These are phyloP conservation scores for Hypholoma fasciculare DNA, from an alignment of 768 basidiomycete genomes.

Conservation along the genomic window DNA sequence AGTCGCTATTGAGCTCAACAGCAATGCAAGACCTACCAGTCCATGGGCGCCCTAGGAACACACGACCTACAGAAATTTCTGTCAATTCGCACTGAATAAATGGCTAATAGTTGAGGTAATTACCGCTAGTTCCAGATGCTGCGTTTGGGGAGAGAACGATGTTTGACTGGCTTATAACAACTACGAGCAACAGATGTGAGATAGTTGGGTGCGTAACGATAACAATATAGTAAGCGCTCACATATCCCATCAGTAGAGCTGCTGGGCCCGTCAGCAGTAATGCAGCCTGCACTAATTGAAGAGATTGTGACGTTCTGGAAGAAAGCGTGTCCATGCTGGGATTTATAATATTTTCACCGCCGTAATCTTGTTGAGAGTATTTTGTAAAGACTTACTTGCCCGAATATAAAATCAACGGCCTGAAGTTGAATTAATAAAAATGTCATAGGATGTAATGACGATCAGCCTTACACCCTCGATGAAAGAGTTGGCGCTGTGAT, in stretches of 20 bases:
- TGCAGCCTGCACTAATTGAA: too few species aligned
- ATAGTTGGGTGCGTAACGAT: too few species aligned
- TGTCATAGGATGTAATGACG: too few species aligned
- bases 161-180: slow-evolving; percentile 8
- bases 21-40: not conserved
- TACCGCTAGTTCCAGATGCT: slow-evolving; percentile 7
- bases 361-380: too few species aligned
- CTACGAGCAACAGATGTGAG: not conserved
- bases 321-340: slow-evolving; percentile 6
- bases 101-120: not conserved
- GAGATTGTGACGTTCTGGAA: slow-evolving; percentile 9
- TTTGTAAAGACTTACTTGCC: not conserved
- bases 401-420: slow-evolving; percentile 9
- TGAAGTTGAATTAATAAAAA: not conserved
- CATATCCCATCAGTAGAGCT: slow-evolving; percentile 8
- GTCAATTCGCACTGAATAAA: too few species aligned
- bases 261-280: slow-evolving; percentile 2
- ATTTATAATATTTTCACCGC: not conserved
- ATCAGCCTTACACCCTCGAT: slow-evolving; percentile 2
- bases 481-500: not conserved
- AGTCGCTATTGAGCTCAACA: too few species aligned
- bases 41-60: slow-evolving; percentile 8
- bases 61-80: not conserved
- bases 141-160: slow-evolving; percentile 4
- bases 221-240: not conserved